Conservation (phyloP, 768 basidiomycete genomes). For the Xerocomus potaroensis region DNA sequence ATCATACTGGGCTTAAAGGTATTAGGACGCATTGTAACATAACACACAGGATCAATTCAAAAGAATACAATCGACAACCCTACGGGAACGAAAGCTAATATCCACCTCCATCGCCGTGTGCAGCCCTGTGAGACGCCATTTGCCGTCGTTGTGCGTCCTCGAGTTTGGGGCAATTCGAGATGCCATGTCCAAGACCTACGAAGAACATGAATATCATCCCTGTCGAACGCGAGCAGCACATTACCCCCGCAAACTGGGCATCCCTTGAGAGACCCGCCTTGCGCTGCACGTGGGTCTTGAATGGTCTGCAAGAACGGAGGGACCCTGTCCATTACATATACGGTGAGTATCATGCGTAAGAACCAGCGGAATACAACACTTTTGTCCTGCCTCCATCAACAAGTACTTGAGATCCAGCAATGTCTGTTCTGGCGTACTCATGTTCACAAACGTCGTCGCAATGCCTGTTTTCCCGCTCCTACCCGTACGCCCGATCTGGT, state of each 20-base stretch:
- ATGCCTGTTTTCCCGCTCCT: conserved; percentile 98
- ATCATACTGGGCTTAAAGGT: no score
- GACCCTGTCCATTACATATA: conserved; percentile 53
- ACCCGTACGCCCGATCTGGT: conserved; percentile 98
- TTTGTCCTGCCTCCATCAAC: conserved; percentile 95
- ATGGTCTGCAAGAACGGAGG: conserved; percentile 88
- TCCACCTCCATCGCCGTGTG: conserved; percentile 57
- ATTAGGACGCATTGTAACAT: conserved; percentile 9
- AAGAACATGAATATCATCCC: neutral
- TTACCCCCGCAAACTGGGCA: conserved; percentile 95
- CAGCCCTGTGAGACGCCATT: conserved; percentile 80
- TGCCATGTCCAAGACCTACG: conserved; percentile 85
- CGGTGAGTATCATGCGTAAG: neutral
- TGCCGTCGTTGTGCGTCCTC: conserved; percentile 90
- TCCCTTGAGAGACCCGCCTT: conserved; percentile 75
- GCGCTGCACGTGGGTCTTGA: conserved; percentile 83
- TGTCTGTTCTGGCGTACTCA: conserved; percentile 96
- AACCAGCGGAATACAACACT: conserved; percentile 56
- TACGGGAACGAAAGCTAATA: conserved; percentile 7
- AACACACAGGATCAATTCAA: neutral
- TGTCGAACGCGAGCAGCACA: conserved; percentile 4
- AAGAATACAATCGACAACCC: neutral
- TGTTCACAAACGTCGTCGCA: conserved; percentile 98
- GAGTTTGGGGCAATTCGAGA: conserved; percentile 94
- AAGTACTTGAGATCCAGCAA: conserved; percentile 95